Base-by-base conservation (phyloP, 305 asterid genomes). In the Rubia balearica region DNA sequence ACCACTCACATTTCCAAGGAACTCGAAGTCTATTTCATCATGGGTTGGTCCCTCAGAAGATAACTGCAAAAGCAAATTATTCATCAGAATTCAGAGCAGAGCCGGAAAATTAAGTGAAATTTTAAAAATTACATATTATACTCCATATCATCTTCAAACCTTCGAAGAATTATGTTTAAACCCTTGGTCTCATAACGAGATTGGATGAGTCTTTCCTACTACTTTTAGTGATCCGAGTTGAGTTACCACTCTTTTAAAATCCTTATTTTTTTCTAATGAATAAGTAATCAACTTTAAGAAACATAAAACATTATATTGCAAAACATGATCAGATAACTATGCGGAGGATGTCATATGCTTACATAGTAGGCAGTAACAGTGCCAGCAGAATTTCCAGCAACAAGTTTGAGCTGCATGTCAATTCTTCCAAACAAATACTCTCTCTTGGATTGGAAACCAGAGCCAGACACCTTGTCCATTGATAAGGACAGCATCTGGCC, bases 1-100 rank as follows among this genome's bases (percentile, higher is more conserved):
- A 0, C 92, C 95, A 4, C 81, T 82, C 19, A 83, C 84, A 68
- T 90, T 90, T 19, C 97, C 95, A 27, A 90, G 72, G 80, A 90
- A 90, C 79, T 91, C 97, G 8, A 87, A 89, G 80, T 91, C 97
- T n/a, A 91, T 91, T 76, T 91, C 97, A 55, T 91, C 97, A 75
- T 91, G 97, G 0, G 82, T 81, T n/a, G 95, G 79, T 14, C 96
- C 97, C 79, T 86, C 83, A 10, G 97, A 91, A n/a, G 97, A 89
- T 69, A 91, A 73, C 96, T 91, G 84, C 81, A 80, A 38, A 45
- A 61, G 41, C 36, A 45, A 64, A 40, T 17, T 6, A 36, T 36
- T 3, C 6, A 56, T 21, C 13, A 46, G 17, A 46, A 46, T n/a
- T n/a, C 49, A 45, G 49, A 11, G 49, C 49, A n/a, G n/a, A n/a